These are phyloP conservation scores for Ceratocystis destructans DNA, from an alignment of 2,329 filamentous ascomycete species.

Conservation along the genomic window DNA sequence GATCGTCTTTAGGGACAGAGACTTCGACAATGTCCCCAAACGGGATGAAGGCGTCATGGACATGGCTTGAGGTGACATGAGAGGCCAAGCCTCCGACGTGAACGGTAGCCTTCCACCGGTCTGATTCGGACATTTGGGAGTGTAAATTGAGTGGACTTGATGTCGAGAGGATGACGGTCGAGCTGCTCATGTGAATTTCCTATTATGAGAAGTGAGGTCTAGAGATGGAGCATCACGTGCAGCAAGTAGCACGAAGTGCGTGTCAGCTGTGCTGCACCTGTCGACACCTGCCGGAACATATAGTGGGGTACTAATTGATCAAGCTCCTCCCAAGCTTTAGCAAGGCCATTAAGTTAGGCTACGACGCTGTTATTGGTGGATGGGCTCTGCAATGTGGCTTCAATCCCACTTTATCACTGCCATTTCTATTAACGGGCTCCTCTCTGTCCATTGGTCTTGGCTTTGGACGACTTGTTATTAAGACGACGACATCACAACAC, in stretches of 20 bases:
- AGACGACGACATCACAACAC: background rate
- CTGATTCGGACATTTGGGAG: slow-evolving; percentile 59
- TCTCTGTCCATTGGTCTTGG: background rate
- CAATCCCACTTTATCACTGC: slow-evolving; percentile 24
- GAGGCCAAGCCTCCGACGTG: slow-evolving; percentile 83
- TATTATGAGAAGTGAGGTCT: background rate
- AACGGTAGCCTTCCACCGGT: slow-evolving; percentile 78
- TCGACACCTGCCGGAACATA: background rate
- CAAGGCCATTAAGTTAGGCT: background rate
- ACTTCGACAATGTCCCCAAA: slow-evolving; percentile 94
- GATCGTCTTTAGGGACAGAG: slow-evolving; percentile 75
- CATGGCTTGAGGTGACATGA: slow-evolving; percentile 56
- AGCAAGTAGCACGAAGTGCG: background rate
- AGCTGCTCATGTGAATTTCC: too few species aligned
- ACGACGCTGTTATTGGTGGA: slow-evolving; percentile 10
- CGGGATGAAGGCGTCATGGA: slow-evolving; percentile 86
- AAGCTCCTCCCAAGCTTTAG: background rate
- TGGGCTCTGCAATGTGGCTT: slow-evolving; percentile 33
- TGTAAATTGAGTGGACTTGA: background rate
- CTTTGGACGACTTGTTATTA: slow-evolving; percentile 1
- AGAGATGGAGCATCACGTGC: slow-evolving; percentile 13
- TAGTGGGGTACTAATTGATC: background rate
- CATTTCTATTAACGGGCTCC: background rate
- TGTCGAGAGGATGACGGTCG: background rate
- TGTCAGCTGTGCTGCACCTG: background rate